Evolutionary conservation across 73 alveolate genomes (phyloP).

Genomic region (Paramecium tetraurelia): DNA sequence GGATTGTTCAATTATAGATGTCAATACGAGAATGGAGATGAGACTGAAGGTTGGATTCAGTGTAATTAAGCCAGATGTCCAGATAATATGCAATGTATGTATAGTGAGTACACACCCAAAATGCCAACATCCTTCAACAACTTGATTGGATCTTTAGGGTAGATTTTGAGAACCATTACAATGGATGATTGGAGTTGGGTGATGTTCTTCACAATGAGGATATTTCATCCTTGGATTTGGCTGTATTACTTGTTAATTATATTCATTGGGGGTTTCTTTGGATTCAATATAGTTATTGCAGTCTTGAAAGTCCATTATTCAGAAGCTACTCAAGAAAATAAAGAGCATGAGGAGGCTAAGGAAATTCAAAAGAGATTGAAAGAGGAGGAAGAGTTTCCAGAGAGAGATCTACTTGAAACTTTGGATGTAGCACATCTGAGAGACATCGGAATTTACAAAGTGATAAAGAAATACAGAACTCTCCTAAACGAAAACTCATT

Average conservation of each 20-base stretch:
- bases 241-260: not conserved
- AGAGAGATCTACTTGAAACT: not conserved
- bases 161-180: not conserved
- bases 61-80: not conserved
- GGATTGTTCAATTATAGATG: constrained; percentile 37
- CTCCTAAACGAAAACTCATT: not conserved
- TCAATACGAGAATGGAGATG: not conserved
- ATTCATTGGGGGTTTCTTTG: constrained; percentile 22
- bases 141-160: not conserved
- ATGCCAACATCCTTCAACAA: constrained; percentile 1
- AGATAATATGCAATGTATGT: not conserved
- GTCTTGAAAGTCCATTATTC: not conserved
- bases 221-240: constrained; percentile 10
- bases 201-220: not conserved
- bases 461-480: not conserved
- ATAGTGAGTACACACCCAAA: not conserved
- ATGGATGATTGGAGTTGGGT: constrained; percentile 51
- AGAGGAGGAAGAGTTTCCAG: not conserved
- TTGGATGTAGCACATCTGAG: not conserved
- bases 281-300: constrained; percentile 35
- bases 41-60: constrained; percentile 1
- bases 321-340: constrained; percentile 11
- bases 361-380: not conserved
- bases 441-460: not conserved
- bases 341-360: not conserved